Base-by-base conservation (phyloP, 352 stramenopile species). In the Globisporangium lucens region DNA sequence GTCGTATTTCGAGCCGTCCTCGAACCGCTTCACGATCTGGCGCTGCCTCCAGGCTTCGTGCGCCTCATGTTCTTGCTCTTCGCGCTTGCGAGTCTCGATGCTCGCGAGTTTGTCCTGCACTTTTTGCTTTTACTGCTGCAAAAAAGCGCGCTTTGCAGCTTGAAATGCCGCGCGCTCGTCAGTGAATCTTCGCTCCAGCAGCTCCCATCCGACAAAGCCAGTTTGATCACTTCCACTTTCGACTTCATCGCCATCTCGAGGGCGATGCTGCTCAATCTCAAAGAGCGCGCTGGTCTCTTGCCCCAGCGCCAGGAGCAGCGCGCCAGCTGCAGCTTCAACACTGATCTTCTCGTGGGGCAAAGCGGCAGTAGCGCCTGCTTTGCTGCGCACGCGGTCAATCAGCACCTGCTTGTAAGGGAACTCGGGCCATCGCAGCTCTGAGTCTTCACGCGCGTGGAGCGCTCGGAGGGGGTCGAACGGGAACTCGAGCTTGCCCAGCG, bases 1-100 rank as follows among this genome's bases (percentile, higher is more conserved):
- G 24, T 90, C 81, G 61, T 90, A 91, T 70, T 91, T 91, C 62
- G 68, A 80, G 64, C 83, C 81, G 52, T 91, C 77, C 17, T 85
- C 72, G 22, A 81, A 88, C n/a, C 79, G 77, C 55, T 81, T 88
- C 24, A 88, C 72, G 41, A 89, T 85, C 67, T 89, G 79, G 24
- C 81, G 72, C 15, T 58, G 62, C 55, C 66, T 70, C 81, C 81
- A 88, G 2, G 67, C 72, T 13, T 82, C 66, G 20, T 77, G 63
- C 0, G 74, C 79, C 1, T 67, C 43, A 13, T 66, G 69, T 36
- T 86, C 74, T 30, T 75, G 49, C 12, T 83, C 61, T 2, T 78
- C 68, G 53, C 71, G 72, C 38, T 77, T 65, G 15, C 65, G 53
- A 15, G 59, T n/a, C 15, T 66, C 72, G 46, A 87, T 77, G 13